Conservation (phyloP, 495 filamentous ascomycete species). For the Penicillium paxilli region DNA sequence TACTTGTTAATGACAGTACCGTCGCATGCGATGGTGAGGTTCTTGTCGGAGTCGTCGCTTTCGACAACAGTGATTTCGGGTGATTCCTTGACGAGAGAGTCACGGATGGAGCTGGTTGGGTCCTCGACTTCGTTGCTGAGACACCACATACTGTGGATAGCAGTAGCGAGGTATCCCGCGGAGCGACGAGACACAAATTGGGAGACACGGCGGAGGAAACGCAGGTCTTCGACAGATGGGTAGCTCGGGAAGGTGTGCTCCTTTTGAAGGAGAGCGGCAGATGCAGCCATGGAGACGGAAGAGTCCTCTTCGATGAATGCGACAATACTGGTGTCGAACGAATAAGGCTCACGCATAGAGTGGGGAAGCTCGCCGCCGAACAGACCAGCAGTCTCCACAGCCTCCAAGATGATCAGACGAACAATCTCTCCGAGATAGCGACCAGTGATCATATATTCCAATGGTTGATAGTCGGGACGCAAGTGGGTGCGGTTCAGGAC, state of each 20-base stretch:
- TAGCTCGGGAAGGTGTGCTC: slow-evolving; percentile 46
- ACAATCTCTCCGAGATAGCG: slow-evolving; percentile 84
- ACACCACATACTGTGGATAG: slow-evolving; percentile 64
- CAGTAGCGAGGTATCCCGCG: slow-evolving; percentile 62
- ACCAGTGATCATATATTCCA: slow-evolving; percentile 88
- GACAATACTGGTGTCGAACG: slow-evolving; percentile 70
- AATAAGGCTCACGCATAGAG: slow-evolving; percentile 61
- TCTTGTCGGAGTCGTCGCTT: slow-evolving; percentile 30
- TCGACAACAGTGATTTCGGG: slow-evolving; percentile 46
- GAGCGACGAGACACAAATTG: slow-evolving; percentile 60
- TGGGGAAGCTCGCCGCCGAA: slow-evolving; percentile 59
- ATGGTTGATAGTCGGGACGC: slow-evolving; percentile 79
- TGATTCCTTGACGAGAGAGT: slow-evolving; percentile 30
- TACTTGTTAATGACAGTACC: slow-evolving; percentile 64
- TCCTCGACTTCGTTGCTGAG: slow-evolving; percentile 53
- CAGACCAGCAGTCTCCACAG: slow-evolving; percentile 46
- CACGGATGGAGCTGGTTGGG: slow-evolving; percentile 18
- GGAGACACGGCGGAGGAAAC: slow-evolving; percentile 53
- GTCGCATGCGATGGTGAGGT: slow-evolving; percentile 53
- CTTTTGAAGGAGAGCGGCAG: slow-evolving; percentile 49
- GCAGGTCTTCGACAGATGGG: slow-evolving; percentile 52
- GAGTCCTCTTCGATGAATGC: slow-evolving; percentile 53
- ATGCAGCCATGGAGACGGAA: slow-evolving; percentile 42
- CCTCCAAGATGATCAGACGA: slow-evolving; percentile 72
- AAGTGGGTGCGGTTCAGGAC: slow-evolving; percentile 67